Percentiles rank a stretch among this genome's conserved stretches.
These are phyloP conservation scores for Botryotinia narcissicola DNA, from an alignment of 2,329 filamentous ascomycete species.

Conservation along the genomic window DNA sequence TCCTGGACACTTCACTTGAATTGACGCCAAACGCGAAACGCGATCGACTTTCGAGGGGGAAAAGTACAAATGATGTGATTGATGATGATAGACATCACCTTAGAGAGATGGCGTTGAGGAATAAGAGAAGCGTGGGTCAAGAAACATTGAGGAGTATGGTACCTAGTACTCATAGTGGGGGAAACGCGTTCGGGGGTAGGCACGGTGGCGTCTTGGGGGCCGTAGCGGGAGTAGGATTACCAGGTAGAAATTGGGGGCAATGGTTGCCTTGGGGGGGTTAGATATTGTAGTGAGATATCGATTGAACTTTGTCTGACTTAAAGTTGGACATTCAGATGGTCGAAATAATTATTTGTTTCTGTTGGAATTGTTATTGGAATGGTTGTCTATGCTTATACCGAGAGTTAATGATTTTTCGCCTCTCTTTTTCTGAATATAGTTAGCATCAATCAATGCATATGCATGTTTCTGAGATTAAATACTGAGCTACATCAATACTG, in stretches of 20 bases:
- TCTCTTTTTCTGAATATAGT: neutral
- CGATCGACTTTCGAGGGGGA: neutral
- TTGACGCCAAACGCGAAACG: neutral
- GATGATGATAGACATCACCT: conserved; percentile 24
- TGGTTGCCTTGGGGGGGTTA: conserved; percentile 14
- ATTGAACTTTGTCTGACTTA: neutral
- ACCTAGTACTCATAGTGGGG: conserved; percentile 27
- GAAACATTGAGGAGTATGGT: conserved; percentile 31
- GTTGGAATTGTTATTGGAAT: neutral
- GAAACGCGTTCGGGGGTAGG: neutral
- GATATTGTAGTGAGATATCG: neutral
- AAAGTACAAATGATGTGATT: neutral
- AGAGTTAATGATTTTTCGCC: neutral
- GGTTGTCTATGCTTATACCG: neutral
- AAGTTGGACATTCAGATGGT: neutral
- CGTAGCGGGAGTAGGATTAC: conserved; percentile 10
- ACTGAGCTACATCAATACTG: no score
- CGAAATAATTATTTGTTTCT: neutral
- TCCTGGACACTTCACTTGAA: conserved; percentile 24
- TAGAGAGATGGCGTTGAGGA: conserved; percentile 28
- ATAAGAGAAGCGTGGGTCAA: conserved; percentile 30
- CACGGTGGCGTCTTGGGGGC: conserved; percentile 7
- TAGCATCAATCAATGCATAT: neutral
- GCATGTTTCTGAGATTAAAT: neutral
- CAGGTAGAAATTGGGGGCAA: conserved; percentile 16